These are phyloP conservation scores for Aspergillus coremiiformis DNA, from an alignment of 495 filamentous ascomycete species.

Conservation along the genomic window DNA sequence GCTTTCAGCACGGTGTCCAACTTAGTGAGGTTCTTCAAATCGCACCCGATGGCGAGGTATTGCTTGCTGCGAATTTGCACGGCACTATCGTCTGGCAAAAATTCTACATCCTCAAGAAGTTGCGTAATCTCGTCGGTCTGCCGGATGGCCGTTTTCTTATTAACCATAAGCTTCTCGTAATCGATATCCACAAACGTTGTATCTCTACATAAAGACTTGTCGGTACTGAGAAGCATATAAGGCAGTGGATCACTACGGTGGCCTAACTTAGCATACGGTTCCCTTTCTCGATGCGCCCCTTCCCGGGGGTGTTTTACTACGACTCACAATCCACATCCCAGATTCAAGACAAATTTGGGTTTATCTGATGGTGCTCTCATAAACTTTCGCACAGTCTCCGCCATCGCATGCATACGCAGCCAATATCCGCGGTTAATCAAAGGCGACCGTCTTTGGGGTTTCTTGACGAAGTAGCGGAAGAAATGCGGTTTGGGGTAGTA, in stretches of 20 bases:
- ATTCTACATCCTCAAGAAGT: slow-evolving; percentile 43
- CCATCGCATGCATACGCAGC: slow-evolving; percentile 75
- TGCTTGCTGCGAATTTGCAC: slow-evolving; percentile 54
- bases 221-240: slow-evolving; percentile 68
- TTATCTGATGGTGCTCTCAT: slow-evolving; percentile 51
- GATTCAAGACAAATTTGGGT: slow-evolving; percentile 70
- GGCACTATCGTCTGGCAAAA: slow-evolving; percentile 33
- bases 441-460: slow-evolving; percentile 70
- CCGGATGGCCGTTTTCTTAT: slow-evolving; percentile 61
- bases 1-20: slow-evolving; percentile 50
- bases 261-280: slow-evolving; percentile 22
- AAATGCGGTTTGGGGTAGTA: slow-evolving; percentile 75
- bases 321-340: slow-evolving; percentile 86
- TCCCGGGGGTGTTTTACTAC: slow-evolving; percentile 16
- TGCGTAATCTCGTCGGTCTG: slow-evolving; percentile 50
- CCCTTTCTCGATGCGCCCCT: not conserved
- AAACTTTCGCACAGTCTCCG: slow-evolving; percentile 63
- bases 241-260: slow-evolving; percentile 74
- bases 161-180: slow-evolving; percentile 69
- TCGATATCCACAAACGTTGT: slow-evolving; percentile 80
- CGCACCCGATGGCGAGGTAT: slow-evolving; percentile 77
- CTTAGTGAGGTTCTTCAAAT: slow-evolving; percentile 57
- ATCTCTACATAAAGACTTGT: slow-evolving; percentile 45
- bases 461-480: slow-evolving; percentile 80
- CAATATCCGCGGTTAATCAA: slow-evolving; percentile 85